These are phyloP conservation scores for Styphnolobium japonicum DNA, from an alignment of 306 rosid genomes.

Conservation along the genomic window DNA sequence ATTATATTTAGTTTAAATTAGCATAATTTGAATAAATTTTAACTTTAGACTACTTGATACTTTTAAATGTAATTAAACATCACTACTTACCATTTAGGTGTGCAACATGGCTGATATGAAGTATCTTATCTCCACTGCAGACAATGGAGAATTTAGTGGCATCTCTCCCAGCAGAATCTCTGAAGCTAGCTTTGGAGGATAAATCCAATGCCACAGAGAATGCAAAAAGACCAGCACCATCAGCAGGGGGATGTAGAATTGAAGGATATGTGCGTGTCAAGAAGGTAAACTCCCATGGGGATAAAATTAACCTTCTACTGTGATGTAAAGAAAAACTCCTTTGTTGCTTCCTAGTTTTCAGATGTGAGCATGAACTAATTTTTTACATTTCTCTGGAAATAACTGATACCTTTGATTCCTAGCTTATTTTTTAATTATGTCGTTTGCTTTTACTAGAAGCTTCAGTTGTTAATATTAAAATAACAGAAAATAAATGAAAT, in stretches of 20 bases:
- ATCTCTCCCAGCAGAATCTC: constrained; percentile 53
- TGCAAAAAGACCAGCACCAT: constrained; percentile 86
- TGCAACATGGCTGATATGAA: constrained; percentile 28
- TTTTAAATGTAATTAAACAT: constrained; percentile 18
- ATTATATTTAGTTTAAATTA: constrained; percentile 12
- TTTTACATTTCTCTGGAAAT: not conserved
- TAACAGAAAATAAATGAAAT: not conserved
- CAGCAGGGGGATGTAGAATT: constrained; percentile 86
- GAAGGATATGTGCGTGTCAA: constrained; percentile 96
- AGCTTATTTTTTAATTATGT: not conserved
- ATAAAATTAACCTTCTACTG: not conserved
- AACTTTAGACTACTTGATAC: not conserved
- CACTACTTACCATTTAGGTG: constrained; percentile 12
- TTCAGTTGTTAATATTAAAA: not conserved
- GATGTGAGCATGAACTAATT: constrained; percentile 12
- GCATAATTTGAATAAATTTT: constrained; percentile 17
- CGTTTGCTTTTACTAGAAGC: not conserved
- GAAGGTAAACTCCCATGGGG: constrained; percentile 53
- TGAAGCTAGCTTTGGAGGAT: constrained; percentile 52
- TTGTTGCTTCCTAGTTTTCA: constrained; percentile 25
- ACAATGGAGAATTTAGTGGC: constrained; percentile 78
- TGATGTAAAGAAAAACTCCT: not conserved
- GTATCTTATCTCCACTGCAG: constrained; percentile 48
- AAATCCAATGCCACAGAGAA: constrained; percentile 45
- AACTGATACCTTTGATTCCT: not conserved